A percentile compares a stretch with the other conserved stretches of the same genome.
Evolutionary conservation across 2,329 filamentous ascomycete species (phyloP).

Genomic region (Aspergillus tanneri): DNA sequence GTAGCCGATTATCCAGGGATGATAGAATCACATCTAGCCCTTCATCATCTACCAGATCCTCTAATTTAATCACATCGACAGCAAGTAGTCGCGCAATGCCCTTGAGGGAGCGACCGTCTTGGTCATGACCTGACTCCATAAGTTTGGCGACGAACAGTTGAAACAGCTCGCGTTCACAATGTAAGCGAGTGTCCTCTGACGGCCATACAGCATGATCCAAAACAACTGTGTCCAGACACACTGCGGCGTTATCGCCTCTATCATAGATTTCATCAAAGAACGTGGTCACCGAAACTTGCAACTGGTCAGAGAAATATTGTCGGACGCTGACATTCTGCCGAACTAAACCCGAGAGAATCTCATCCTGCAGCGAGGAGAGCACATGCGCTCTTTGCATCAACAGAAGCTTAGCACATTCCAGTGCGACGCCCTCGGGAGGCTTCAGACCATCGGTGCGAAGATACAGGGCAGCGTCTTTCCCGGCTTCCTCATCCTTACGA

Average conservation of each 20-base stretch:
- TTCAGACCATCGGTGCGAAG: slow-evolving; percentile 46
- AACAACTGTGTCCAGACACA: slow-evolving; percentile 48
- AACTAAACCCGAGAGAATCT: slow-evolving; percentile 48
- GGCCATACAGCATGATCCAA: slow-evolving; percentile 48
- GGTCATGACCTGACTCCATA: slow-evolving; percentile 84
- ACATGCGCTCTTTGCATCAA: slow-evolving; percentile 37
- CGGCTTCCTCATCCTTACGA: slow-evolving; percentile 44
- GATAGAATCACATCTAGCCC: slow-evolving; percentile 82
- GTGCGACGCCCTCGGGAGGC: slow-evolving; percentile 42
- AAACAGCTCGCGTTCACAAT: slow-evolving; percentile 50
- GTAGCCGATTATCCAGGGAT: slow-evolving; percentile 80
- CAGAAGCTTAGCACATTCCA: slow-evolving; percentile 46
- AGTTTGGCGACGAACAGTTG: slow-evolving; percentile 77
- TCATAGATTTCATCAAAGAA: slow-evolving; percentile 52
- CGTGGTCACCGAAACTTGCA: slow-evolving; percentile 46
- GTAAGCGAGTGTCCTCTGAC: slow-evolving; percentile 42
- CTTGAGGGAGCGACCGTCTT: slow-evolving; percentile 61
- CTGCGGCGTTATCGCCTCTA: slow-evolving; percentile 48
- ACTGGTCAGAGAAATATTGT: slow-evolving; percentile 43
- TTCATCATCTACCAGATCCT: slow-evolving; percentile 60
- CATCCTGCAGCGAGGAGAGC: slow-evolving; percentile 45
- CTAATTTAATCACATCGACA: slow-evolving; percentile 52
- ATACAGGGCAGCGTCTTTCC: slow-evolving; percentile 45
- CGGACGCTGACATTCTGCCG: slow-evolving; percentile 45
- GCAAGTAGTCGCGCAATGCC: slow-evolving; percentile 60